These are phyloP conservation scores for Quercus phellos DNA, from an alignment of 331 rosid species.

Conservation along the genomic window DNA sequence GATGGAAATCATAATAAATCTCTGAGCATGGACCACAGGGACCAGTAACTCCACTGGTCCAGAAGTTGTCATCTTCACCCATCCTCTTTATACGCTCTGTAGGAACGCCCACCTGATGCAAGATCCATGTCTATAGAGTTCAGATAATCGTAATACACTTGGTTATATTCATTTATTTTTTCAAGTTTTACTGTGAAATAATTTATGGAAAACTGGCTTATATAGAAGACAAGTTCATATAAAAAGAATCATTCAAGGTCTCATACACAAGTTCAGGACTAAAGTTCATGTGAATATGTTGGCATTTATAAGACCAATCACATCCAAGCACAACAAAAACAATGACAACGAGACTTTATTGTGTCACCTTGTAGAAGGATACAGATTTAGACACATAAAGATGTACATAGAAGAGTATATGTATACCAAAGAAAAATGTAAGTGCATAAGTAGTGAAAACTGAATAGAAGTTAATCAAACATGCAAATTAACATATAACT, in stretches of 20 bases:
- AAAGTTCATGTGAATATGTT: not conserved
- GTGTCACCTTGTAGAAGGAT: not conserved
- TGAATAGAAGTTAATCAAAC: not conserved
- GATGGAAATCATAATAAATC: conserved; percentile 88
- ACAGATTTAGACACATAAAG: not conserved
- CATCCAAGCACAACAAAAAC: not conserved
- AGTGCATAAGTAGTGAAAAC: not conserved
- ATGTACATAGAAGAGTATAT: not conserved
- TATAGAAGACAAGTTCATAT: not conserved
- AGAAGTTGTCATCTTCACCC: conserved; percentile 92
- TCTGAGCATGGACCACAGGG: conserved; percentile 98
- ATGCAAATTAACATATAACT: conserved; percentile 6
- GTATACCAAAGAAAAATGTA: not conserved
- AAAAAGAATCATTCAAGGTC: not conserved
- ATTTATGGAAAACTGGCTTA: not conserved
- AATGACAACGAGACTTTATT: not conserved
- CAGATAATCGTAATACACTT: not conserved
- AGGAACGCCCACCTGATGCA: conserved; percentile 79
- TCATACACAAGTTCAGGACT: not conserved
- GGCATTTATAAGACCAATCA: not conserved
- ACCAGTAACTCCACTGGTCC: conserved; percentile 86
- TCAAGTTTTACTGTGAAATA: not conserved
- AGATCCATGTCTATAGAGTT: conserved; percentile 8
- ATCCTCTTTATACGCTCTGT: conserved; percentile 71
- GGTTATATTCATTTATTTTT: not conserved